Evolutionary conservation across 1,284 basidiomycete genomes (phyloP).

Genomic region (Rhizopogon hawkerae): DNA sequence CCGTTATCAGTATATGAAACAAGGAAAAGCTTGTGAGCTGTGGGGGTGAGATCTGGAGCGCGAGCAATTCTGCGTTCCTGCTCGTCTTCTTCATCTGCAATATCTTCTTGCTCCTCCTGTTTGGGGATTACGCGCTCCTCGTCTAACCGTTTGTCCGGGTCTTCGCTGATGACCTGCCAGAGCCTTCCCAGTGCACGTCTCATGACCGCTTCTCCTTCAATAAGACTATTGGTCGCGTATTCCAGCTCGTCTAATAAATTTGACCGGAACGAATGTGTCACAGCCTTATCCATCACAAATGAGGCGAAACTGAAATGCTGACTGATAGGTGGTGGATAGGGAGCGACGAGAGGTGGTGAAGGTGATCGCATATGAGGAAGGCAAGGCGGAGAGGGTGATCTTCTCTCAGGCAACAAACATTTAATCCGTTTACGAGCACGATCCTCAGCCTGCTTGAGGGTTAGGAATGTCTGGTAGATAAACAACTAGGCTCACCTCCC

Average conservation of each 20-base stretch:
- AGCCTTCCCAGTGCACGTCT: conserved; percentile 64
- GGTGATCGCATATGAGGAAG: conserved; percentile 53
- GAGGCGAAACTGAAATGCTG: conserved; percentile 71
- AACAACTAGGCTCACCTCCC: conserved; percentile 50
- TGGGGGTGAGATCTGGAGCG: conserved; percentile 56
- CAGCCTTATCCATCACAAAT: conserved; percentile 72
- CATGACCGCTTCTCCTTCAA: conserved; percentile 68
- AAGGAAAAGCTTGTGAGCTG: conserved; percentile 60
- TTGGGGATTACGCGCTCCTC: conserved; percentile 47
- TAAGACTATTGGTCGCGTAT: conserved; percentile 65
- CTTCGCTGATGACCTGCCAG: conserved; percentile 71
- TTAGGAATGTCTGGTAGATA: conserved; percentile 12
- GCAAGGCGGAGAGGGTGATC: conserved; percentile 49
- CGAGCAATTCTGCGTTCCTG: conserved; percentile 43
- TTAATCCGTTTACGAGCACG: conserved; percentile 71
- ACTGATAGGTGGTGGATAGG: conserved; percentile 56
- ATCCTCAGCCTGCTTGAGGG: conserved; percentile 56
- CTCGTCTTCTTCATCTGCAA: conserved; percentile 41
- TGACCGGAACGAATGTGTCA: conserved; percentile 75
- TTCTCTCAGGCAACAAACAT: conserved; percentile 48
- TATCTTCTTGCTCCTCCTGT: conserved; percentile 55
- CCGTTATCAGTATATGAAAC: conserved; percentile 37
- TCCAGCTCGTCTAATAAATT: conserved; percentile 68
- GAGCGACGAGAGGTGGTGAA: conserved; percentile 53
- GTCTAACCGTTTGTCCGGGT: conserved; percentile 34